Percentiles rank a stretch among this genome's conserved stretches.
phyloP scores from a whole-genome alignment of 371 early-diverging fungal genomes.

The Syncephalastrum contaminatum region DNA sequence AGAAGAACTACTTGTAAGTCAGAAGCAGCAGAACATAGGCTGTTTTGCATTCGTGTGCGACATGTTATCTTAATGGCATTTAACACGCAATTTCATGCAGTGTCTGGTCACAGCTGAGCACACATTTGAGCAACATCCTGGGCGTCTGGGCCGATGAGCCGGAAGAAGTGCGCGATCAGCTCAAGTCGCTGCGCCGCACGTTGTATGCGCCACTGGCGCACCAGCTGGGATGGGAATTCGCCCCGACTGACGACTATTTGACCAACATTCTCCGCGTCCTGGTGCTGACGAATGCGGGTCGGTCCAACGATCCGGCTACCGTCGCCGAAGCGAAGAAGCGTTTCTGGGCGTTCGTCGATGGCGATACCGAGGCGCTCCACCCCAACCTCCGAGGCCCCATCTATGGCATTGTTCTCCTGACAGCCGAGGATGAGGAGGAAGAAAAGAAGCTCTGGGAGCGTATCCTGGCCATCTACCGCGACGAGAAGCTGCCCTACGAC shows the following conservation, averaged over 20 bases:
- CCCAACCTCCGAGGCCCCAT: slow-evolving; percentile 85
- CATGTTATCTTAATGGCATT: too few relatives aligned
- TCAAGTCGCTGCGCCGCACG: slow-evolving; percentile 52
- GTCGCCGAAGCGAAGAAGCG: slow-evolving; percentile 44
- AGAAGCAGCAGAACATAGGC: too few relatives aligned
- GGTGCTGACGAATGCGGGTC: slow-evolving; percentile 42
- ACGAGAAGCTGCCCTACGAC: slow-evolving; percentile 63
- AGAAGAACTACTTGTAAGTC: slow-evolving; percentile 51
- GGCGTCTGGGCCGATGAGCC: slow-evolving; percentile 56
- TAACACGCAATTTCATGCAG: slow-evolving; percentile 8
- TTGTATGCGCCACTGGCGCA: slow-evolving; percentile 60
- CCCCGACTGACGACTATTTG: slow-evolving; percentile 46
- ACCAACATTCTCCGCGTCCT: slow-evolving; percentile 48
- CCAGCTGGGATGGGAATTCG: slow-evolving; percentile 62
- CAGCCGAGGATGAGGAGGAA: slow-evolving; percentile 68
- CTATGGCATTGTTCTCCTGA: slow-evolving; percentile 69
- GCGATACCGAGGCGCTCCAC: slow-evolving; percentile 60
- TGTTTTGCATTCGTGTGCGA: too few relatives aligned
- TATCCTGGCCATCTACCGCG: slow-evolving; percentile 72
- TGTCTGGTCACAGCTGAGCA: slow-evolving; percentile 53
- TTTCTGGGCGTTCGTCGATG: slow-evolving; percentile 44
- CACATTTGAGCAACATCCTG: slow-evolving; percentile 48
- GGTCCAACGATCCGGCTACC: slow-evolving; percentile 33
- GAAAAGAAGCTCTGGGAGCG: slow-evolving; percentile 61
- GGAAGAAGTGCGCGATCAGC: slow-evolving; percentile 36